These are phyloP conservation scores for Populus alba DNA, from an alignment of 345 rosid genomes.

Conservation along the genomic window DNA sequence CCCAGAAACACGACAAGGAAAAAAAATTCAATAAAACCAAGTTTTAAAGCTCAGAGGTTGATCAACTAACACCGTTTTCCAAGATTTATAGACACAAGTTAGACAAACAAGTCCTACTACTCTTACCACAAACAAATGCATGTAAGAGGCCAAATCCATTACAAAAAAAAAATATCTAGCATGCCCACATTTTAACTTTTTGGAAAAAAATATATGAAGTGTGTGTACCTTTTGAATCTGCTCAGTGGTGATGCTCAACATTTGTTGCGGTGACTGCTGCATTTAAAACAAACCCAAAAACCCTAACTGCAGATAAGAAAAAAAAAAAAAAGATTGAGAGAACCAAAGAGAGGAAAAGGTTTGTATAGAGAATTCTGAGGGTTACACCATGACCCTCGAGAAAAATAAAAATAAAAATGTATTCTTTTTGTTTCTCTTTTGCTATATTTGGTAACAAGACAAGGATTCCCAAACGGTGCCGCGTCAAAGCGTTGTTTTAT, in stretches of 20 bases:
- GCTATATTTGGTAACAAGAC: no score
- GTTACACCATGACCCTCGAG: background rate
- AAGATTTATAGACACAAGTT: no score
- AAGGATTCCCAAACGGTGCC: no score
- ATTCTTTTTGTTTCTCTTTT: background rate
- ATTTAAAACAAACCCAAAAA: slow-evolving; percentile 4
- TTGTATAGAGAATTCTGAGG: background rate
- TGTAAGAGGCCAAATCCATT: background rate
- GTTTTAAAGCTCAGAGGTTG: no score
- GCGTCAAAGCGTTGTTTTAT: no score
- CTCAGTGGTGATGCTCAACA: slow-evolving; percentile 22
- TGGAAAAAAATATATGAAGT: background rate
- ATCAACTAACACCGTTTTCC: no score
- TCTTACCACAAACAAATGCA: no score
- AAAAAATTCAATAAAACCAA: no score
- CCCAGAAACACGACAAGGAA: no score
- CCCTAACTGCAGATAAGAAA: background rate
- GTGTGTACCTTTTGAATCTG: slow-evolving; percentile 22
- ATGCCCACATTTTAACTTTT: background rate
- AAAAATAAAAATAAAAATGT: no score
- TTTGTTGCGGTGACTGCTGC: slow-evolving; percentile 9
- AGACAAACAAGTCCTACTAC: no score
- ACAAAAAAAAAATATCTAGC: background rate
- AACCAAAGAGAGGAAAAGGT: background rate
- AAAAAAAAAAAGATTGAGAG: background rate